A percentile compares a stretch with the other conserved stretches of the same genome.
These are phyloP conservation scores for Coriaria nepalensis DNA, from an alignment of 306 rosid genomes.

Conservation along the genomic window DNA sequence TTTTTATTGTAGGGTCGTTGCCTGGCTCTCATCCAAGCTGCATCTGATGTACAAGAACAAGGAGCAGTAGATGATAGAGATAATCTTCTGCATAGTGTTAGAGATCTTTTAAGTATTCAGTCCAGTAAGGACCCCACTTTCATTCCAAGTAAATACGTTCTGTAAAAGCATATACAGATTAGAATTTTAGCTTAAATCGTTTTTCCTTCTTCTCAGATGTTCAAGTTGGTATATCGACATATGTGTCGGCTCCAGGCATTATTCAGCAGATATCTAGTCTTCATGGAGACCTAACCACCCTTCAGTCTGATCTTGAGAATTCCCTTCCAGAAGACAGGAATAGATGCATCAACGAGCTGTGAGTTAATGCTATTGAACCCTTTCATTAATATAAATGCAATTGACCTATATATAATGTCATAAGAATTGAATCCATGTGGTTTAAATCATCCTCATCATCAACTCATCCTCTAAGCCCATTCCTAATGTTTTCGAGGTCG, in stretches of 20 bases:
- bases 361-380: constrained; percentile 18
- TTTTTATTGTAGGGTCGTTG: constrained; percentile 54
- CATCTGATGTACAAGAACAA: constrained; percentile 87
- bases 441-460: too few species aligned
- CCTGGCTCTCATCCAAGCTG: constrained; percentile 80
- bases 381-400: too few species aligned
- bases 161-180: not conserved
- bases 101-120: constrained; percentile 87
- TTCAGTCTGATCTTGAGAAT: constrained; percentile 80
- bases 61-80: constrained; percentile 97
- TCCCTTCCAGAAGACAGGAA: constrained; percentile 96
- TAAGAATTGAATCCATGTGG: too few species aligned
- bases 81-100: constrained; percentile 80
- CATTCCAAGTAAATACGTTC: constrained; percentile 8
- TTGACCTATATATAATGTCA: too few species aligned
- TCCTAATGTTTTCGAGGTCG: too few species aligned
- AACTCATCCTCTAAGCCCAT: too few species aligned
- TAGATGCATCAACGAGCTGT: constrained; percentile 91
- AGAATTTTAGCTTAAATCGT: not conserved
- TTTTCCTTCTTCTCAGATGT: constrained; percentile 38
- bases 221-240: constrained; percentile 67
- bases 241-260: constrained; percentile 97
- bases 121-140: constrained; percentile 40
- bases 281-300: constrained; percentile 67
- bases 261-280: constrained; percentile 86